Percentiles rank a stretch among this genome's conserved stretches.
Evolutionary conservation across 768 basidiomycete species (phyloP).

Genomic region (Boletus subparvulus): DNA sequence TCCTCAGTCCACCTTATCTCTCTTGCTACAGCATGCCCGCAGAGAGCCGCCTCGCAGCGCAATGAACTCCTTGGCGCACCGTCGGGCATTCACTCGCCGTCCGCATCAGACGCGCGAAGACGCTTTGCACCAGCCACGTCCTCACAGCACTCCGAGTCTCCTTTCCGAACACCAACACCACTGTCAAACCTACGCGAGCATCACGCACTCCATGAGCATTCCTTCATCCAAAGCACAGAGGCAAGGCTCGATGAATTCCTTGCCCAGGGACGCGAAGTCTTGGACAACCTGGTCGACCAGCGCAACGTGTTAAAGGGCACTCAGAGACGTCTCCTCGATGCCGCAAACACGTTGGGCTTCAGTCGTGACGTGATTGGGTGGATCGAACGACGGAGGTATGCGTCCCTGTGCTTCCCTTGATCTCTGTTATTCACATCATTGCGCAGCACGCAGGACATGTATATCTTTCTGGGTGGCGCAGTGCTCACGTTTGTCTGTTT

Average conservation of each 20-base stretch:
- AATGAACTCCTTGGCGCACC: constrained; percentile 60
- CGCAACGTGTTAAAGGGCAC: constrained; percentile 95
- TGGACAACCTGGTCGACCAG: constrained; percentile 92
- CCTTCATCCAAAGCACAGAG: constrained; percentile 84
- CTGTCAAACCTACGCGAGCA: constrained; percentile 64
- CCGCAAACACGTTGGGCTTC: constrained; percentile 92
- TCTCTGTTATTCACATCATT: constrained; percentile 9
- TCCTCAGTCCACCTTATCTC: not conserved
- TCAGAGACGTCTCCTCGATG: constrained; percentile 77
- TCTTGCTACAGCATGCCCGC: constrained; percentile 1
- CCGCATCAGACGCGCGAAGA: constrained; percentile 55
- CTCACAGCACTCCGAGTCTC: constrained; percentile 80
- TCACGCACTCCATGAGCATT: constrained; percentile 84
- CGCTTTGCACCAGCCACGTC: constrained; percentile 51
- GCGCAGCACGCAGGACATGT: constrained; percentile 88
- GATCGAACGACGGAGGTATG: constrained; percentile 91
- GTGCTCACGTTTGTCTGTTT: constrained; percentile 91
- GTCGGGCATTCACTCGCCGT: constrained; percentile 36
- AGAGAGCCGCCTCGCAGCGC: constrained; percentile 63
- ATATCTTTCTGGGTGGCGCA: constrained; percentile 86
- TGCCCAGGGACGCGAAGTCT: constrained; percentile 85
- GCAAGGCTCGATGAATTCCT: constrained; percentile 85
- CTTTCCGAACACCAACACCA: constrained; percentile 66
- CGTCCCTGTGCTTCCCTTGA: not conserved
- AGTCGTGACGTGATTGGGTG: constrained; percentile 94